Base-by-base conservation (phyloP, 2,329 filamentous ascomycete genomes). In the Phyllosticta capitalensis region DNA sequence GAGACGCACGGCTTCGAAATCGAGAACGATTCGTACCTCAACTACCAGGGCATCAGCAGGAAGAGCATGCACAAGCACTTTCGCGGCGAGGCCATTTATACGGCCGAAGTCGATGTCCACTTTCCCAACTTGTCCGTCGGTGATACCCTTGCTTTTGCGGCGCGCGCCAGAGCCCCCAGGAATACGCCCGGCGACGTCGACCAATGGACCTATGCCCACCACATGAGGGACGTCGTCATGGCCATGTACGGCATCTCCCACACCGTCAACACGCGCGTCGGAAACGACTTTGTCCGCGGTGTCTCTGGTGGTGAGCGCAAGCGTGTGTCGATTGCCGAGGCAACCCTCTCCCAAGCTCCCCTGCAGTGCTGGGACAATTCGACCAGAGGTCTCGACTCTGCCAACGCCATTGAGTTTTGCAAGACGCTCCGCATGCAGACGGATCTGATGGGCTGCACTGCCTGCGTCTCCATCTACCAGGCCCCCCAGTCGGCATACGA, bases 1-100 rank as follows among this genome's bases (percentile, higher is more conserved):
- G 89, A 94, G 72, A 89, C 87, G 20, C 86, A 91, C 66, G 90
- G 90, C 54, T 85, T 94, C 64, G 83, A 81, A 66, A 78, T 92
- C 21, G 86, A 88, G 57, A 76, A 86, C 1, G 75, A 79, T 12
- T 85, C 87, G 0, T 85, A 89, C 63, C 82, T 95, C 68, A 91
- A 94, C 73, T 95, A 94, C 69, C 86, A 92, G 69, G 87, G 85
- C 62, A 79, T 89, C 67, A 74, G 82, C 1, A 80, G 87, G 61
- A 75, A 87, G 67, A 82, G 88, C 66, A 92, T 94, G 87, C 83
- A 88, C 71, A 83, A 82, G 2, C 76, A 80, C 56, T 90, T 91
- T 73, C 84, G 87, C 48, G 89, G 90, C 63, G 89, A 94, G 74
- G 87, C 87, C 62, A 90, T 92, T 68, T 94, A 92, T 73, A 90